Percentiles rank a stretch among this genome's conserved stretches.
Evolutionary conservation across 2,329 filamentous ascomycete genomes (phyloP).

Genomic region (Decorospora gaudefroyi): DNA sequence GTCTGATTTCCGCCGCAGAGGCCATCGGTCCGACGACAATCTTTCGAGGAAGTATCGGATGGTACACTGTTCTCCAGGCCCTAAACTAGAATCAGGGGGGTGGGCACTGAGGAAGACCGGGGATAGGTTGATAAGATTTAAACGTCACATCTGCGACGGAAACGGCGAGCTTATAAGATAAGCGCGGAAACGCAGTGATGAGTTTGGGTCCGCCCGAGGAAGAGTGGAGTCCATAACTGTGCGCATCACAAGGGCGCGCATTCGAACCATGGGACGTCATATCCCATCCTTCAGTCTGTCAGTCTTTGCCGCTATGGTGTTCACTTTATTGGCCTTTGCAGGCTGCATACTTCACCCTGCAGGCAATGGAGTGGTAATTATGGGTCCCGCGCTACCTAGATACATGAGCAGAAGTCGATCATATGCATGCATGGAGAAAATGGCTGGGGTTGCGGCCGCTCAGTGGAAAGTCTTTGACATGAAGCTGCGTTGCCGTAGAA

Average conservation of each 20-base stretch:
- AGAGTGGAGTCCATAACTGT: constrained; percentile 4
- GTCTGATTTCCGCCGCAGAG: constrained; percentile 20
- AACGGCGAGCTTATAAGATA: constrained; percentile 7
- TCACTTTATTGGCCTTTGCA: constrained; percentile 10
- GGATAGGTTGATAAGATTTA: constrained; percentile 1
- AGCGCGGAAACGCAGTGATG: constrained; percentile 1
- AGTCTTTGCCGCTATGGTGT: constrained; percentile 15
- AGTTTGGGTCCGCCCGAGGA: neutral
- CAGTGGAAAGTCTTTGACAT: neutral
- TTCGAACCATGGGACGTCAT: constrained; percentile 19
- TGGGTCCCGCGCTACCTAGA: constrained; percentile 16
- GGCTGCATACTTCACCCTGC: constrained; percentile 9
- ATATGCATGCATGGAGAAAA: constrained; percentile 3
- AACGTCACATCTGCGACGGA: constrained; percentile 7
- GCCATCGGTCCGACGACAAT: constrained; percentile 17
- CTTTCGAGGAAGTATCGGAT: neutral
- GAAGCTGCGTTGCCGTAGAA: no score
- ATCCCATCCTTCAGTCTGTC: constrained; percentile 14
- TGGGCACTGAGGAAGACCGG: constrained; percentile 1
- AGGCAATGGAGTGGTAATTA: constrained; percentile 16
- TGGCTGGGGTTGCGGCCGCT: neutral
- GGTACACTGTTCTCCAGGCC: neutral
- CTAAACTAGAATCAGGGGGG: constrained; percentile 1
- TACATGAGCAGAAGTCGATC: constrained; percentile 7
- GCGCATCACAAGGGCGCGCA: constrained; percentile 15